Evolutionary conservation across 176 grass and related monocot genomes (phyloP), one percentile per base, ranked within the genome.

Genomic region (Zea luxurians): DNA sequence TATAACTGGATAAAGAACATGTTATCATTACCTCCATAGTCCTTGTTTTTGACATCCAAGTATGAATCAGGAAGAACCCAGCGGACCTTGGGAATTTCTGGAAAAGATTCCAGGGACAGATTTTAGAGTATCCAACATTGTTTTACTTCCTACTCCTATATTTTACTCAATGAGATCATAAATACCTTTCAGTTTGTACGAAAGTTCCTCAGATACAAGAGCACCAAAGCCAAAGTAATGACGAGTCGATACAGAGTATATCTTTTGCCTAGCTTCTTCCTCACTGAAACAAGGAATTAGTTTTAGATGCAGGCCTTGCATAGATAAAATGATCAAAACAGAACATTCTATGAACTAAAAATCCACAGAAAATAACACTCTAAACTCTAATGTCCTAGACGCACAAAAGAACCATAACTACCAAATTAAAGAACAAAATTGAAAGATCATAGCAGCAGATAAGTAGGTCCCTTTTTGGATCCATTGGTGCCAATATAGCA

Each of bases 31-130:
- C 94, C 94, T 90, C 94, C 91, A 86, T 97, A 93, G 73, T 93
- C 91, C 83, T 93, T 97, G 53, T 91, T 91, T 79, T 68, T 93
- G 7, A 91, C 86, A 86, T 97, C 89, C 84, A 91, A 76, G 73
- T 97, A 97, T 8, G 91, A 97, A 85, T 97, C 94, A 64, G 91
- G 91, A 10, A 97, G 87, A 74, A 97, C 91, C 94, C 94, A 97
- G 21, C 85, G 87, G 10, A 97, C 91, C 71, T 91, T 84, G 6
- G 79, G 72, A 73, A 90, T 61, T 78, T 91, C 94, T 97, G 86
- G 41, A 42, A 77, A 82, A 87, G 79, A 48, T 2, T 50, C 61
- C 8, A 70, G 66, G 45, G 8, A 83, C 34, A 64, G 43, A 79
- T 9, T 58, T 61, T 21, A 12, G 61, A 17, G 7, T 48, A 78